Evolutionary conservation across 305 asterid species (phyloP), one percentile per base, ranked within the genome.

Genomic region (Fraxinus dipetala): DNA sequence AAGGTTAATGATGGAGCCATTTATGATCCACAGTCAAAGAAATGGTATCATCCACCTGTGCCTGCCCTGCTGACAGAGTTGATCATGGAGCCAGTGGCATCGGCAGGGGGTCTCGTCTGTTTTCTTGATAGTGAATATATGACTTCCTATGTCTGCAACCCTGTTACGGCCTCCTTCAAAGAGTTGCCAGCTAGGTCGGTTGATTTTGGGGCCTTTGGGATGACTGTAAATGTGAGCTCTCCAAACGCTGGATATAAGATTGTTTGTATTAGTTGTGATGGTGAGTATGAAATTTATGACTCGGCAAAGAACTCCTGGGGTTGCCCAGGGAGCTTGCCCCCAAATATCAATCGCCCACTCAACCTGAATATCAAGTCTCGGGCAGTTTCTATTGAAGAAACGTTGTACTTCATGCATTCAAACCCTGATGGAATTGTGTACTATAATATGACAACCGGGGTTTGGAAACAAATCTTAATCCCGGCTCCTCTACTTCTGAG

Each of bases 1-100:
- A 83, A 86, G 14, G 87, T 73, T 74, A 83, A 86, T 72, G 85
- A 86, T 3, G 91, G 92, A 83, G 90, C 92, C 61, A 89, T 87
- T 84, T 89, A 87, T 73, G 89, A 87, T 83, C 92, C 91, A 2
- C 24, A 83, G 11, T 77, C 80, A 74, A 89, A 79, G 85, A 86
- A 86, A 85, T 89, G 92, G 92, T 89, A 86, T 82, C 92, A 84
- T 80, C 89, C 92, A 11, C 78, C 91, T 10, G 73, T 87, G 65
- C 89, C 91, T 26, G 87, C 88, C 14, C 36, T 87, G 80, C 88
- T 88, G 3, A 84, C 89, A 22, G 84, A 89, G 85, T 77, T 89
- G 48, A 81, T 84, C 31, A 82, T 89, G 78, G 78, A 87, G 84
- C 92, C 91, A 54, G 91, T 89, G 77, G 89, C 92, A 81, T 89